Evolutionary conservation across 1,284 basidiomycete species (phyloP).

Genomic region (Rhodotorula sp.): DNA sequence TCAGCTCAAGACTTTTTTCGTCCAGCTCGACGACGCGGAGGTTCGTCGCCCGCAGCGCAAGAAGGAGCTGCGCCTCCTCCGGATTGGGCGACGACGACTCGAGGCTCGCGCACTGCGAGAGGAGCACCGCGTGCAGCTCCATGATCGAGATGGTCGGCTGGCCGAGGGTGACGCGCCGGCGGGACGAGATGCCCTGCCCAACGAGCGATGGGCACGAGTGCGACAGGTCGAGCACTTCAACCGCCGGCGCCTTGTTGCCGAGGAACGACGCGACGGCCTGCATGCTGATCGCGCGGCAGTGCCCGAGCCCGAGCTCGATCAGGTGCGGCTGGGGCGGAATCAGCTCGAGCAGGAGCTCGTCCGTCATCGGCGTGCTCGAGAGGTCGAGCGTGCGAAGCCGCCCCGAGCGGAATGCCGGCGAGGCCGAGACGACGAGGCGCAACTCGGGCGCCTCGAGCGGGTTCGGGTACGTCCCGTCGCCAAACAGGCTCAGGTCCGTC

Average conservation of each 20-base stretch:
- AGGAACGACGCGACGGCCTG: slow-evolving; percentile 71
- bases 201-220: slow-evolving; percentile 64
- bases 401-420: slow-evolving; percentile 79
- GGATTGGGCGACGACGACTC: slow-evolving; percentile 8
- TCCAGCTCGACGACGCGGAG: slow-evolving; percentile 87
- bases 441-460: slow-evolving; percentile 73
- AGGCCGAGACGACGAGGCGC: slow-evolving; percentile 65
- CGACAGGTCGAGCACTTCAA: slow-evolving; percentile 82
- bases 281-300: slow-evolving; percentile 74
- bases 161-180: slow-evolving; percentile 29
- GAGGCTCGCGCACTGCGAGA: slow-evolving; percentile 29
- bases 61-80: slow-evolving; percentile 33
- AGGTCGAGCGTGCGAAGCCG: slow-evolving; percentile 84
- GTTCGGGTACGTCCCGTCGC: slow-evolving; percentile 82
- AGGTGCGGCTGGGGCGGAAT: slow-evolving; percentile 72
- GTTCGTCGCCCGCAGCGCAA: slow-evolving; percentile 57
- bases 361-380: slow-evolving; percentile 75
- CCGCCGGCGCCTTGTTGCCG: slow-evolving; percentile 66
- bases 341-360: slow-evolving; percentile 58
- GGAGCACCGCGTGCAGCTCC: slow-evolving; percentile 40
- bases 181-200: slow-evolving; percentile 47
- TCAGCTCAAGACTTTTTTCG: slow-evolving; percentile 67
- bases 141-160: slow-evolving; percentile 40
- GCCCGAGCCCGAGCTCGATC: slow-evolving; percentile 82
- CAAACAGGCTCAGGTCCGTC: slow-evolving; percentile 67